Conservation (phyloP, 202 grass and related monocot species). For the Setaria viridis region DNA sequence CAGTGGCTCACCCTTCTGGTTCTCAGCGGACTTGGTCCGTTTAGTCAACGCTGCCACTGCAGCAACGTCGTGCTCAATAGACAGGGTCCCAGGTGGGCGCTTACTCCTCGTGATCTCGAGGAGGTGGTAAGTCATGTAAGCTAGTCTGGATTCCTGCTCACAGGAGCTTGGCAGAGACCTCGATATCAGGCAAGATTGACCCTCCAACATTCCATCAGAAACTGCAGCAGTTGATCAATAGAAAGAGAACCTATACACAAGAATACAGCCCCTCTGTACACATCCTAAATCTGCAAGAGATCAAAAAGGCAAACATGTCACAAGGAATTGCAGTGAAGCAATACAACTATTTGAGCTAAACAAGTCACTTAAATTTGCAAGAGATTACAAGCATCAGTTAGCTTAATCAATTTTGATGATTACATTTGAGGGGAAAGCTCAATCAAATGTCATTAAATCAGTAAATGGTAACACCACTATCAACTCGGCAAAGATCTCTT, state of each 20-base stretch:
- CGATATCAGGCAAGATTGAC: constrained; percentile 77
- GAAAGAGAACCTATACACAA: constrained; percentile 45
- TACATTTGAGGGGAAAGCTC: constrained; percentile 19
- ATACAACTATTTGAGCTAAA: background rate
- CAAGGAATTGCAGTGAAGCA: constrained; percentile 10
- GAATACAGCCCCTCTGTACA: constrained; percentile 6
- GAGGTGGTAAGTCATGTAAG: constrained; percentile 89
- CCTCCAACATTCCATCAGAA: constrained; percentile 76
- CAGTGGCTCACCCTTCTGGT: constrained; percentile 7
- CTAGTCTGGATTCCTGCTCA: constrained; percentile 76
- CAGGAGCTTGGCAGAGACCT: constrained; percentile 69
- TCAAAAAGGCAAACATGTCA: constrained; percentile 38
- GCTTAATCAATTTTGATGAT: constrained; percentile 13
- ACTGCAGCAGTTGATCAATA: constrained; percentile 33
- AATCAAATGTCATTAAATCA: constrained; percentile 12
- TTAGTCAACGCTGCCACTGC: constrained; percentile 36
- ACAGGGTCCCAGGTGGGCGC: constrained; percentile 38
- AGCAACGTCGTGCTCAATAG: constrained; percentile 51
- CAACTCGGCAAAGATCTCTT: constrained; percentile 14
- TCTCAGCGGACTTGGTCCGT: constrained; percentile 41
- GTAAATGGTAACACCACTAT: constrained; percentile 5
- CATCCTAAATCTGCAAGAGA: constrained; percentile 56
- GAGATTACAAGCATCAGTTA: constrained; percentile 28
- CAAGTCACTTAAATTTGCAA: constrained; percentile 29
- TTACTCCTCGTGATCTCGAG: constrained; percentile 79